These are phyloP conservation scores for Clonostachys rhizophaga DNA, from an alignment of 2,329 filamentous ascomycete genomes.

Conservation along the genomic window DNA sequence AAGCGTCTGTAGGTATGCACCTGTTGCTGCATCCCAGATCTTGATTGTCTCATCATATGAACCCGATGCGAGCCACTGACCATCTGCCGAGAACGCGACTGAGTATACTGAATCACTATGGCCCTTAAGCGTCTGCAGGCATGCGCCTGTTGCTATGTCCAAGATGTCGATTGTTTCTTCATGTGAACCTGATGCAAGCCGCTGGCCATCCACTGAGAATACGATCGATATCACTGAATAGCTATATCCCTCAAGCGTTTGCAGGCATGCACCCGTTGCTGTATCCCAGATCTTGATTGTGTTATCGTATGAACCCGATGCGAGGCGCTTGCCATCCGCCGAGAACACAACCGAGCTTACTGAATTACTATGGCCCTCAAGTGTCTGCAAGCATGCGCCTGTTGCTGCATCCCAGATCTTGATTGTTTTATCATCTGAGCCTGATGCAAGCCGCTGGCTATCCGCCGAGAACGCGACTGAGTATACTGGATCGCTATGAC, in stretches of 20 bases:
- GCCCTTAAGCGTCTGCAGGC: no score
- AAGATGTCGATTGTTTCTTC: no score
- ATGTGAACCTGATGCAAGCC: no score
- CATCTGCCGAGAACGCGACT: background rate
- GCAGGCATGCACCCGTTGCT: no score
- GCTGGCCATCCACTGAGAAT: no score
- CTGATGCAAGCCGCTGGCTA: slow-evolving; percentile 1
- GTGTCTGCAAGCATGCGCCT: background rate
- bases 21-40: slow-evolving; percentile 2
- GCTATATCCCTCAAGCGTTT: no score
- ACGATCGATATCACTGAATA: no score
- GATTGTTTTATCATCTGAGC: slow-evolving; percentile 1
- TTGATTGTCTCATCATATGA: slow-evolving; percentile 1
- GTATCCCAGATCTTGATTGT: no score
- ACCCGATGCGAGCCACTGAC: background rate
- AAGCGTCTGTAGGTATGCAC: slow-evolving; percentile 4
- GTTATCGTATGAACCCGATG: no score
- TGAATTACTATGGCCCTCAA: slow-evolving; percentile 1
- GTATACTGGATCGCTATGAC: background rate
- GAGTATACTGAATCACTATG: background rate
- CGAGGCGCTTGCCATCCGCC: no score
- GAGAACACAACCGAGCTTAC: background rate
- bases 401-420: slow-evolving; percentile 3
- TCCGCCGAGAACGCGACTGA: background rate
- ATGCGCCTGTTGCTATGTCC: no score